Evolutionary conservation across 768 basidiomycete genomes (phyloP).

Genomic region (Boletus subcaerulescens): DNA sequence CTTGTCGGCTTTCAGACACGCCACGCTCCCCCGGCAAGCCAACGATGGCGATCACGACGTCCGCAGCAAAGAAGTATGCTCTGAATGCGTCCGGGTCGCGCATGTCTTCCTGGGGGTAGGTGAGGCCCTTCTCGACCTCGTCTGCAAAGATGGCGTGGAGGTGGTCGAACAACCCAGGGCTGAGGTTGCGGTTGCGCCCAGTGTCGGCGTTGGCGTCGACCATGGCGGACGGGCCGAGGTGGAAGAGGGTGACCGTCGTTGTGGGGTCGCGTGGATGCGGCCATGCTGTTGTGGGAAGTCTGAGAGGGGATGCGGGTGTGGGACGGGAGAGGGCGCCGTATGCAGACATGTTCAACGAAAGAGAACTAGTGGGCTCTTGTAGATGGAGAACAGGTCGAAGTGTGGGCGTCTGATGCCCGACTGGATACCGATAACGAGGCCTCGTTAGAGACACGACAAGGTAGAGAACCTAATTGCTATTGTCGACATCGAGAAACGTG

Average conservation of each 20-base stretch:
- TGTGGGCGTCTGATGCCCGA: too few relatives aligned
- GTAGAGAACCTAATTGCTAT: too few relatives aligned
- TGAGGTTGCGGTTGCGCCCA: too few relatives aligned
- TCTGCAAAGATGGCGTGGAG: constrained; percentile 62
- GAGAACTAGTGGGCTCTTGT: background rate
- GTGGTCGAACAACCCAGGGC: constrained; percentile 54
- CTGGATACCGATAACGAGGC: too few relatives aligned
- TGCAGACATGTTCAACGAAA: constrained; percentile 44
- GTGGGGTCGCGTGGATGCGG: constrained; percentile 25
- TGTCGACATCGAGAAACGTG: too few relatives aligned
- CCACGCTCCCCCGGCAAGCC: background rate
- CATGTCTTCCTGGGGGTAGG: constrained; percentile 82
- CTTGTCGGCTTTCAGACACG: too few relatives aligned
- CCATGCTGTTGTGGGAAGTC: constrained; percentile 51
- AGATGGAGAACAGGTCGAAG: too few relatives aligned
- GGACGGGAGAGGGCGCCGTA: constrained; percentile 59
- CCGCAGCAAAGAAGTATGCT: constrained; percentile 74
- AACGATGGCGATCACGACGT: constrained; percentile 67
- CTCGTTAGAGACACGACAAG: too few relatives aligned
- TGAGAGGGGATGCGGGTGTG: constrained; percentile 27
- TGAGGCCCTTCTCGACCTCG: constrained; percentile 71
- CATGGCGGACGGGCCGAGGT: constrained; percentile 33
- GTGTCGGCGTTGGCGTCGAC: background rate
- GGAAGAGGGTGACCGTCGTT: constrained; percentile 33
- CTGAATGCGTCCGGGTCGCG: constrained; percentile 55